A percentile compares a stretch with the other conserved stretches of the same genome.
phyloP scores from a whole-genome alignment of 192 early-diverging fungal species.

The Backusella macrospora region DNA sequence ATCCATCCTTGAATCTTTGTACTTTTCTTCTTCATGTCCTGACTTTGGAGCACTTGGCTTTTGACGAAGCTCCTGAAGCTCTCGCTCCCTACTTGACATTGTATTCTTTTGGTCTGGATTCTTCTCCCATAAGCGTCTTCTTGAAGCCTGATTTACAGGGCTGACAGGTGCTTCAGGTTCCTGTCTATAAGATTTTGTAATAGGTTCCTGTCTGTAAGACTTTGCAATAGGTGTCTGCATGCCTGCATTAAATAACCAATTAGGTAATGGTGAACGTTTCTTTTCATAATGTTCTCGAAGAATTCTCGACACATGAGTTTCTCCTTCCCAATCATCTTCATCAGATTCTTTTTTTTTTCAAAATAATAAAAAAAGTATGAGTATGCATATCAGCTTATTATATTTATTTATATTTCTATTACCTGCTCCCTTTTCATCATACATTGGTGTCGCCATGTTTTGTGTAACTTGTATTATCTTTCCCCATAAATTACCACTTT shows the following conservation, averaged over 20 bases:
- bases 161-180: neutral
- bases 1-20: neutral
- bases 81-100: slow-evolving; percentile 18
- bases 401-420: neutral
- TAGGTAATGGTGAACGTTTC: slow-evolving; percentile 42
- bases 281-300: slow-evolving; percentile 56
- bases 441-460: slow-evolving; percentile 23
- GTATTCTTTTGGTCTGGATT: neutral
- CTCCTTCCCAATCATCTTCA: slow-evolving; percentile 56
- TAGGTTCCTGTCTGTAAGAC: no score
- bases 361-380: neutral
- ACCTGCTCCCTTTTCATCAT: slow-evolving; percentile 40
- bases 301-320: slow-evolving; percentile 55
- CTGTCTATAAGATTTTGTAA: no score
- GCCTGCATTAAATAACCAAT: slow-evolving; percentile 28
- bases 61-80: slow-evolving; percentile 20
- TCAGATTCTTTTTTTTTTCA: slow-evolving; percentile 54
- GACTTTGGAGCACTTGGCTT: slow-evolving; percentile 2
- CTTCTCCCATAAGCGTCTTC: slow-evolving; percentile 14
- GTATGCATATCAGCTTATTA: neutral
- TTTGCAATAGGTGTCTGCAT: neutral
- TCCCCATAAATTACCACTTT: slow-evolving; percentile 32
- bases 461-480: slow-evolving; percentile 38
- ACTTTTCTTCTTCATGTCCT: neutral
- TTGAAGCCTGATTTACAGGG: neutral